Percentiles rank a stretch among this genome's conserved stretches.
Conservation (phyloP, 805 yeast species). For the Wickerhamiella hasegawae region DNA sequence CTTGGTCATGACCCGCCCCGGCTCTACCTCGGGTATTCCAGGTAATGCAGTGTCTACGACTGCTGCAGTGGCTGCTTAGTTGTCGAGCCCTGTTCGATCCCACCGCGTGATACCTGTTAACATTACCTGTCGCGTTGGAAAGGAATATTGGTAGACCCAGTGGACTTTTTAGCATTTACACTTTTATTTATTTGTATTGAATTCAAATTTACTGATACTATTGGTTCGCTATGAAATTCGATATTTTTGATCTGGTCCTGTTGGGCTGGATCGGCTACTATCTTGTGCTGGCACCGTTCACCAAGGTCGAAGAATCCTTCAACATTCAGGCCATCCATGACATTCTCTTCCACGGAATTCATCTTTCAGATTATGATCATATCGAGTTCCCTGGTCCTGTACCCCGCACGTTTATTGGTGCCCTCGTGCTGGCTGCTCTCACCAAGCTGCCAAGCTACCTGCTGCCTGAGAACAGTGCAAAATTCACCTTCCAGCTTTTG, state of each 20-base stretch:
- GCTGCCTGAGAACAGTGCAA: conserved; percentile 19
- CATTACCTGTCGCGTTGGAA: too few relatives aligned
- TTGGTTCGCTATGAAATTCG: too few relatives aligned
- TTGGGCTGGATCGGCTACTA: conserved; percentile 34
- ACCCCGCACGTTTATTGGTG: conserved; percentile 71
- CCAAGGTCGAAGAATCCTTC: conserved; percentile 92
- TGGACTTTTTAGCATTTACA: too few relatives aligned
- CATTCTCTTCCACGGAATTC: conserved; percentile 45
- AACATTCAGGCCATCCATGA: conserved; percentile 83
- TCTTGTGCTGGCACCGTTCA: conserved; percentile 50
- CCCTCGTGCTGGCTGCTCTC: conserved; percentile 35
- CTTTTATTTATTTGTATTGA: too few relatives aligned
- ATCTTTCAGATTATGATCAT: conserved; percentile 48
- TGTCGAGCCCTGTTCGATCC: neutral
- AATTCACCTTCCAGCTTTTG: conserved; percentile 35
- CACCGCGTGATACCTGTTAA: neutral
- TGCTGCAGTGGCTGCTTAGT: neutral
- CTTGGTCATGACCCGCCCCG: neutral
- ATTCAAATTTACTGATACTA: too few relatives aligned
- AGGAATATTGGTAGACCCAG: too few relatives aligned
- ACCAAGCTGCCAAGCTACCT: conserved; percentile 25
- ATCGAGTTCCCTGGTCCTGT: conserved; percentile 72
- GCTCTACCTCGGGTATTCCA: neutral
- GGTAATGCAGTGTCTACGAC: neutral
- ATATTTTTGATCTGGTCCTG: conserved; percentile 23